Evolutionary conservation across 306 rosid species (phyloP), one percentile per base, ranked within the genome.

Genomic region (Corylus americana): DNA sequence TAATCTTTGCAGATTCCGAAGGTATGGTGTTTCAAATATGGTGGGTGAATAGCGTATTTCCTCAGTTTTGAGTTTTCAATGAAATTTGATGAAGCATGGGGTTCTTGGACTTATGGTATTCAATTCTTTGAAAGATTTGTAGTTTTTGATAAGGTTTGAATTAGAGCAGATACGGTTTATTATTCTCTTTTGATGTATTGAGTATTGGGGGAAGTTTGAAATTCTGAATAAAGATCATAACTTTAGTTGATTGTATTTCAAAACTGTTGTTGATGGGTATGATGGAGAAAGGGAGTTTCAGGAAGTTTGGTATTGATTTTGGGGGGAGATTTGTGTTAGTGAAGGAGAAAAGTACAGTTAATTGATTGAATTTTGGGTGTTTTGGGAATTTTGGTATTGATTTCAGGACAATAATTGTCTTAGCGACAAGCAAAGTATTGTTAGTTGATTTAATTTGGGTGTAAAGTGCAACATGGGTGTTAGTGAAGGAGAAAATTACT

Each of bases 401-500:
- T 70, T 76, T 57, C 62, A 81, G 79, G 22, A 66, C 61, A 42
- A 63, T 79, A 70, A 35, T 47, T 64, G 55, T 31, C 35, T 31
- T 31, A 31, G 35, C 35, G 35, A 31, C 35, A 31, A 31, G 35
- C 5, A 42, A 42, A 42, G 45, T 71, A 67, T 75, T 17, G 12
- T 49, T 75, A 82, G 70, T 81, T 62, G 70, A 55, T 76, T 64
- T 51, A 67, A 42, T 39, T 67, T 18, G 16, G 27, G 27, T 67
- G 25, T 20, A 39, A 18, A 67, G 72, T 73, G 22, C 88, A 79
- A 79, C 31, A 92, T 94, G 98, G 98, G 49, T 66, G 49, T 63
- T n/a, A 11, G 39, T 27, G 69, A 17, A 9, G n/a, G 48, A 31
- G 71, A 37, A 4, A 37, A 66, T 20, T 16, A 67, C 66, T 29